Evolutionary conservation across 2,329 filamentous ascomycete species (phyloP).

Genomic region (Cercospora berteroae): DNA sequence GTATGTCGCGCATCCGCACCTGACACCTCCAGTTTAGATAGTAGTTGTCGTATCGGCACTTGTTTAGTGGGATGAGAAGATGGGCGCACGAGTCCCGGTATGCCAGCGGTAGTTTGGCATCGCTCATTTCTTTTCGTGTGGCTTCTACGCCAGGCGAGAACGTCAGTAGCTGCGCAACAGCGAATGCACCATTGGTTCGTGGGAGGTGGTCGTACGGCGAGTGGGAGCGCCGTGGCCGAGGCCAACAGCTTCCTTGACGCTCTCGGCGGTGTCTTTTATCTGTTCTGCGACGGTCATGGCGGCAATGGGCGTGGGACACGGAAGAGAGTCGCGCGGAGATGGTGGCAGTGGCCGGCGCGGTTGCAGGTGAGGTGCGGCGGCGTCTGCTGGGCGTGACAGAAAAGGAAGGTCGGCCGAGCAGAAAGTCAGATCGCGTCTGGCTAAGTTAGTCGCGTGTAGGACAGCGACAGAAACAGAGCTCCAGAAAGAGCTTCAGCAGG

Average conservation of each 20-base stretch:
- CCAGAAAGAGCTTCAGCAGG: not conserved
- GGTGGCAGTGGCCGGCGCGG: conserved; percentile 1
- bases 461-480: not conserved
- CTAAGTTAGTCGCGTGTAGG: not conserved
- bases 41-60: conserved; percentile 86
- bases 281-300: conserved; percentile 42
- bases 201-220: conserved; percentile 35
- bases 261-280: conserved; percentile 24
- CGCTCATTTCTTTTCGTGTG: conserved; percentile 89
- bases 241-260: conserved; percentile 50
- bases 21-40: conserved; percentile 98
- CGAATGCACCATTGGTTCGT: conserved; percentile 15
- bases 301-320: conserved; percentile 1
- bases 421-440: conserved; percentile 6
- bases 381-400: not conserved
- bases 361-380: conserved; percentile 1
- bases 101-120: conserved; percentile 78
- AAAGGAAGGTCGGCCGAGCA: conserved; percentile 1
- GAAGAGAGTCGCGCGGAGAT: not conserved
- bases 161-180: conserved; percentile 18
- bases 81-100: conserved; percentile 96
- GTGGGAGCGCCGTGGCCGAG: conserved; percentile 41
- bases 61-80: conserved; percentile 92
- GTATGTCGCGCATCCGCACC: conserved; percentile 56
- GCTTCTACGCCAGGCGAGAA: conserved; percentile 55